A percentile compares a stretch with the other conserved stretches of the same genome.
phyloP scores from a whole-genome alignment of 2,329 filamentous ascomycete species.

The Penicillium vulpinum region DNA sequence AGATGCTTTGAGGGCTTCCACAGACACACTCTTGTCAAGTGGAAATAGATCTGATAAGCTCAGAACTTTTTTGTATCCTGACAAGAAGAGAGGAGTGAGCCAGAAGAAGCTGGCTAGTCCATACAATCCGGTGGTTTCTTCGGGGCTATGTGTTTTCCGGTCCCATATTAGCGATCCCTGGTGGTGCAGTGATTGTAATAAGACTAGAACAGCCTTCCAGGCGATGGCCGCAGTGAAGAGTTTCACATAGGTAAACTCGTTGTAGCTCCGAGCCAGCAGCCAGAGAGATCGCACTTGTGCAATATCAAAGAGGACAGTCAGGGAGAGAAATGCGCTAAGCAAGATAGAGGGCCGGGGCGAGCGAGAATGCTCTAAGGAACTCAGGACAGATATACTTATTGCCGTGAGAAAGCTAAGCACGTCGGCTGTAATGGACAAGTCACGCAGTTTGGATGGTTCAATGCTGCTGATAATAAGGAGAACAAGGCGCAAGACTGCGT shows the following conservation, averaged over 20 bases:
- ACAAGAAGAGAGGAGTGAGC: not conserved
- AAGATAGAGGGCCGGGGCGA: not conserved
- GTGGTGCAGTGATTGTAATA: not conserved
- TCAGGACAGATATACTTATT: not conserved
- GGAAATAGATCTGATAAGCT: not conserved
- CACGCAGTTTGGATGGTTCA: not conserved
- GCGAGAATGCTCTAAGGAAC: not conserved
- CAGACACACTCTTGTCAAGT: not conserved
- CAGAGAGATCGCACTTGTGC: not conserved
- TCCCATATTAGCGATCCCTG: not conserved
- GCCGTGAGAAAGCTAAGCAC: not conserved
- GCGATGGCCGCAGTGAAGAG: not conserved
- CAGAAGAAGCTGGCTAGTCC: not conserved
- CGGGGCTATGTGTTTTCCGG: not conserved
- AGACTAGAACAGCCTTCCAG: not conserved
- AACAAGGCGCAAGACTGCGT: too few species aligned
- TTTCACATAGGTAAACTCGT: not conserved
- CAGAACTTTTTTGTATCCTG: not conserved
- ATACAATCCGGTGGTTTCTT: not conserved
- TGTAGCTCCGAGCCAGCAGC: not conserved
- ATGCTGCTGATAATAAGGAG: not conserved
- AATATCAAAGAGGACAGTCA: not conserved
- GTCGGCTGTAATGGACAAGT: not conserved
- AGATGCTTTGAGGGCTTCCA: not conserved
- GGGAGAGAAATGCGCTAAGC: not conserved